Base-by-base conservation (phyloP, 2,329 filamentous ascomycete species). In the Rachicladosporium sp. region DNA sequence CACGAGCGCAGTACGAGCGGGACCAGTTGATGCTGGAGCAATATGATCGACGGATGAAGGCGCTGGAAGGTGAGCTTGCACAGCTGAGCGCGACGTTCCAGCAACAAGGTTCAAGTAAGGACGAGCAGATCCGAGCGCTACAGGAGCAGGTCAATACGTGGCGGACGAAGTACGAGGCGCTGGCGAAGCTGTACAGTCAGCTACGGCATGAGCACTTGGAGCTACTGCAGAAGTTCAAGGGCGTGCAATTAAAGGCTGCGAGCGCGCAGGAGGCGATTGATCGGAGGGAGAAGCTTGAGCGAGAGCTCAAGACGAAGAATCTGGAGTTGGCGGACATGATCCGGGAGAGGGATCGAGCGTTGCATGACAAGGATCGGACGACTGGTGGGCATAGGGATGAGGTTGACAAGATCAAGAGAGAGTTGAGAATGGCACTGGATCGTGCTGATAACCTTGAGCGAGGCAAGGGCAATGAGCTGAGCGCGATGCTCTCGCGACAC, bases 261-360 rank as follows among this genome's bases (percentile, higher is more conserved):
- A 96, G 88, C 4, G 91, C 91, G 0, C 89, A 96, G 58, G 91
- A 98, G 66, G 91, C 91, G 1, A 94, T 96, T 47, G 91, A 96
- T 42, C 80, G 76, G 51, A 80, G 89, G 6, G 91, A 98, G 67
- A 94, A 93, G 68, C 73, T 98, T 38, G 87, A 96, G 66, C 82
- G 89, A 29, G 91, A 98, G 65, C 82, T 98, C 60, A 98, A 98
- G 74, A 95, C 89, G 23, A 98, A 98, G 75, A 98, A 98, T 58
- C 69, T 98, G n/a, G 91, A 98, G 62, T 67, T 98, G 45, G 91
- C 91, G 29, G 87, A 96, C 60, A 96, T 98, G 91, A 98, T 98
- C 48, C 78, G 91, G 33, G 91, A 98, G 66, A 76, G 91, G 51
- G 91, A 98, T 57, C 78, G 91, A 47, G 91, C 91, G 23, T 66